Conservation (phyloP, 805 yeast genomes). For the Blastobotrys chiropterorum region DNA sequence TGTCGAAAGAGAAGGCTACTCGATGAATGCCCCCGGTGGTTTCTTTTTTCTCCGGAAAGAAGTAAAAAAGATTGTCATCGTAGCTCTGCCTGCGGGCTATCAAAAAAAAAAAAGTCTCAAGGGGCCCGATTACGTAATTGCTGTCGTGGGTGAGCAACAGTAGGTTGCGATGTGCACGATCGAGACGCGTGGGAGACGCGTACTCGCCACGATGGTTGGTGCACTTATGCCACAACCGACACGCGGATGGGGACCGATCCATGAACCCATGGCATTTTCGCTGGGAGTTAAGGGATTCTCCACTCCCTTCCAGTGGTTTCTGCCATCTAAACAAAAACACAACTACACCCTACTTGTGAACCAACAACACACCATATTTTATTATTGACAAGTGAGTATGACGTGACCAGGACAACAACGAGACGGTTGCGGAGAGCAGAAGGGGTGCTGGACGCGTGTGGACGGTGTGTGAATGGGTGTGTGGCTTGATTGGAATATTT, state of each 20-base stretch:
- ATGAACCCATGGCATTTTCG: neutral
- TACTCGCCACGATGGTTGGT: neutral
- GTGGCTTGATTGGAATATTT: neutral
- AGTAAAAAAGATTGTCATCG: neutral
- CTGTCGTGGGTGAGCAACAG: neutral
- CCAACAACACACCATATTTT: neutral
- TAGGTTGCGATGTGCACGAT: too few relatives aligned
- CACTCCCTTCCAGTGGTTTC: conserved; percentile 33
- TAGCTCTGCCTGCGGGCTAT: too few relatives aligned
- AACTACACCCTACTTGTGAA: neutral
- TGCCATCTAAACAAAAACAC: neutral
- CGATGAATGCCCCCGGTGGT: neutral
- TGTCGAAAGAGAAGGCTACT: too few relatives aligned
- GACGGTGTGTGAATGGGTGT: neutral
- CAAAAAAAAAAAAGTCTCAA: too few relatives aligned
- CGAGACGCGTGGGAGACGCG: neutral
- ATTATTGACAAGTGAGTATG: neutral
- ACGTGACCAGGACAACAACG: neutral
- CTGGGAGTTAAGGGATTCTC: neutral
- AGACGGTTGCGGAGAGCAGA: too few relatives aligned
- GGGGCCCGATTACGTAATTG: neutral
- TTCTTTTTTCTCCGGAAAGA: neutral
- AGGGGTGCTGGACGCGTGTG: neutral
- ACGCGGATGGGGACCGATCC: neutral
- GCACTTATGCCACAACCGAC: neutral